phyloP scores from a whole-genome alignment of 208 protist species.

The Endotrypanum monterogeii region DNA sequence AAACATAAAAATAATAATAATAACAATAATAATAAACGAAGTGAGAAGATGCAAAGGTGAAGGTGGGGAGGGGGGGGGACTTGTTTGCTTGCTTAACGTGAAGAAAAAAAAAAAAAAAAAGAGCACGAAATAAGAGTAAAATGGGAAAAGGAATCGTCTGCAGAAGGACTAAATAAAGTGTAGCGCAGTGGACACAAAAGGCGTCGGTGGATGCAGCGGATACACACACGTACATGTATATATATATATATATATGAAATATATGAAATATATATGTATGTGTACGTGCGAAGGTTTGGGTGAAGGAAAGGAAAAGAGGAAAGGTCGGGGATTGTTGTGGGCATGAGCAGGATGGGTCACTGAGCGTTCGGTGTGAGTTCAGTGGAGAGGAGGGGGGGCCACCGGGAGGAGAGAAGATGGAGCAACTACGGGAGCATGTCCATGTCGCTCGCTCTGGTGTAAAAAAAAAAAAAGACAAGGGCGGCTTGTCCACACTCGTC shows the following conservation, averaged over 20 bases:
- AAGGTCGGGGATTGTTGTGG: background rate
- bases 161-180: too few species aligned
- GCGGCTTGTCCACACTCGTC: too few species aligned
- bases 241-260: background rate
- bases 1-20: too few species aligned
- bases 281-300: background rate
- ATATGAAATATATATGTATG: background rate
- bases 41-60: too few species aligned
- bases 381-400: background rate
- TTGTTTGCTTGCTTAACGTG: too few species aligned
- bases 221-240: background rate
- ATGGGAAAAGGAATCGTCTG: background rate
- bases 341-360: background rate
- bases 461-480: too few species aligned
- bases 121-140: background rate
- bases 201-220: background rate
- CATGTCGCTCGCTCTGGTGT: too few species aligned
- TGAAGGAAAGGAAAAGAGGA: background rate
- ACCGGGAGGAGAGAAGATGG: too few species aligned
- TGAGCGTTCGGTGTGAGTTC: background rate
- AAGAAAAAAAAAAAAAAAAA: conserved; percentile 10
- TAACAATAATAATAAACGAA: too few species aligned
- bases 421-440: too few species aligned
- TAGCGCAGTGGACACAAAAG: background rate
- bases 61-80: too few species aligned